phyloP scores from a whole-genome alignment of 352 stramenopile genomes.

The Pythium phragmitis region DNA sequence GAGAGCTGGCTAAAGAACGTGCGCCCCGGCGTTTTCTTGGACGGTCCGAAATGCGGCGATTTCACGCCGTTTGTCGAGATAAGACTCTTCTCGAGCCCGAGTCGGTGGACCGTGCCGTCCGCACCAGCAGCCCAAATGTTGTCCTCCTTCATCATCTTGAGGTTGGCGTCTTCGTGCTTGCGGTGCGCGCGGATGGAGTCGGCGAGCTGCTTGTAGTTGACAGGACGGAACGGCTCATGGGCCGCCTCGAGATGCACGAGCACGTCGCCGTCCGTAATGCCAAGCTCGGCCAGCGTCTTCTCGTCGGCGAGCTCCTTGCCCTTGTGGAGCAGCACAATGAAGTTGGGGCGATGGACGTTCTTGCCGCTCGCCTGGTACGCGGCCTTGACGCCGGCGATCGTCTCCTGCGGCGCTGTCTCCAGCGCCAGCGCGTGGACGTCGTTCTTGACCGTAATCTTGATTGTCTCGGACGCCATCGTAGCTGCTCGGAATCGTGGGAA shows the following conservation, averaged over 20 bases:
- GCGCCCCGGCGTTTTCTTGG: conserved; percentile 56
- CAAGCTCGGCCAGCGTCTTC: conserved; percentile 80
- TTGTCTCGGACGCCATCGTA: conserved; percentile 34
- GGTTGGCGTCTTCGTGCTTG: conserved; percentile 77
- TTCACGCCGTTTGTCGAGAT: conserved; percentile 56
- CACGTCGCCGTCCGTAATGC: conserved; percentile 73
- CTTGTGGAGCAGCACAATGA: conserved; percentile 84
- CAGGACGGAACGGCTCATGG: conserved; percentile 83
- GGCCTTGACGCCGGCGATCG: conserved; percentile 80
- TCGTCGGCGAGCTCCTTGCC: conserved; percentile 84
- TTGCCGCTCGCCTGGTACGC: conserved; percentile 78
- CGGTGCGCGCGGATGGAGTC: conserved; percentile 75
- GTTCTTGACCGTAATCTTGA: conserved; percentile 84
- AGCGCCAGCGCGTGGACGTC: conserved; percentile 64
- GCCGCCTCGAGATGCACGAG: conserved; percentile 84
- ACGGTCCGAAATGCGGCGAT: conserved; percentile 44
- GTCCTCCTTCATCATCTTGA: conserved; percentile 88
- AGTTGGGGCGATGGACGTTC: conserved; percentile 63
- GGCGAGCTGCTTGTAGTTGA: conserved; percentile 84
- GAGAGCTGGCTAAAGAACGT: conserved; percentile 89
- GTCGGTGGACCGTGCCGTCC: conserved; percentile 78
- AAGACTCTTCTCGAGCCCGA: conserved; percentile 84
- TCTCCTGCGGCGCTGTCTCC: conserved; percentile 69
- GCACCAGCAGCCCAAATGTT: conserved; percentile 83
- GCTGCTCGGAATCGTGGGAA: background rate